phyloP scores from a whole-genome alignment of 768 basidiomycete genomes.

The Kwoniella sp. region DNA sequence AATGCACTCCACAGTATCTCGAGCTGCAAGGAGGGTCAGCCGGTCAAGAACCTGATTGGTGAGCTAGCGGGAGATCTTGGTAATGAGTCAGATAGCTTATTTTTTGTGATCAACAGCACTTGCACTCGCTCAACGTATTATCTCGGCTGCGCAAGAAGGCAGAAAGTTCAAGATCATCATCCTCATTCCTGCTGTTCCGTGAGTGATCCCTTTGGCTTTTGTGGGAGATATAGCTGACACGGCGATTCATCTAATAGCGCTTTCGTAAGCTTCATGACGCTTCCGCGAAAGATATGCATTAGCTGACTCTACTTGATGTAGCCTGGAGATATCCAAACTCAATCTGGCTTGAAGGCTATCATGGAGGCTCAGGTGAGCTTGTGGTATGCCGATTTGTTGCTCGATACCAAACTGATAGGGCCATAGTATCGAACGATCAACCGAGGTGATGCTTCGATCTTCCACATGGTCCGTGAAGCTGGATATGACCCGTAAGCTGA shows the following conservation, averaged over 20 bases:
- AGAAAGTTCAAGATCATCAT: conserved; percentile 86
- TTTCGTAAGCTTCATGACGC: conserved; percentile 59
- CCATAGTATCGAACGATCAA: conserved; percentile 71
- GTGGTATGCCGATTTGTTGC: background rate
- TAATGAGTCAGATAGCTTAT: background rate
- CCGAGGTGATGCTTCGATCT: conserved; percentile 82
- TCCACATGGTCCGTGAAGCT: conserved; percentile 74
- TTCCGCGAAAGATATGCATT: background rate
- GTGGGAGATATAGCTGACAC: background rate
- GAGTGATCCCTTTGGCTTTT: conserved; percentile 11
- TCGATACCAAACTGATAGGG: background rate
- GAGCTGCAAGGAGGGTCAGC: conserved; percentile 65
- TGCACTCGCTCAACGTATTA: conserved; percentile 80
- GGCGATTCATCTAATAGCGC: conserved; percentile 56
- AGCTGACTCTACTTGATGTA: conserved; percentile 6
- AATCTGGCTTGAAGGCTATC: conserved; percentile 65
- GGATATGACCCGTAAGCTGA: conserved; percentile 64
- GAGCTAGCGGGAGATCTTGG: background rate
- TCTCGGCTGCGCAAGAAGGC: conserved; percentile 72
- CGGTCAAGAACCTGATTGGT: conserved; percentile 79
- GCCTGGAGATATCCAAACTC: conserved; percentile 72
- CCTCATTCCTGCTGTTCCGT: conserved; percentile 82
- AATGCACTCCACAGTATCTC: conserved; percentile 66
- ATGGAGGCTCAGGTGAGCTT: conserved; percentile 66
- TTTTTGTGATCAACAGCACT: conserved; percentile 50